Evolutionary conservation across 2,329 filamentous ascomycete genomes (phyloP).

Genomic region (Talaromyces verruculosus): DNA sequence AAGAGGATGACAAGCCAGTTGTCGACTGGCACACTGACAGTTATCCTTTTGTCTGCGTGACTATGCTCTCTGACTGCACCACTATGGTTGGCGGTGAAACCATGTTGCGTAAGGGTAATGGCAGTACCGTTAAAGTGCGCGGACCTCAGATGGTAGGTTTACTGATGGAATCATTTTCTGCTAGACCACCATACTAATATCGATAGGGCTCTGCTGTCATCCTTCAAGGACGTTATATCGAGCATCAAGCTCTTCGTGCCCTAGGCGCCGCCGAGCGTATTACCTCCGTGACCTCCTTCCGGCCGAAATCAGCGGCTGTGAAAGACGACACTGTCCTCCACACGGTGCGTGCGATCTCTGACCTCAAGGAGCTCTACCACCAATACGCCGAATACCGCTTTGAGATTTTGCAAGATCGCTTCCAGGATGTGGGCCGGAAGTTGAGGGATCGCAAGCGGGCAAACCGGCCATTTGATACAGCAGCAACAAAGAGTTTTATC

Average conservation of each 20-base stretch:
- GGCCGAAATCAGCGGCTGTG: conserved; percentile 55
- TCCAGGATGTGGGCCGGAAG: conserved; percentile 33
- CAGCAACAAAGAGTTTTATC: conserved; percentile 31
- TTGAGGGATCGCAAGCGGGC: conserved; percentile 36
- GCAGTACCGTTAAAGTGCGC: conserved; percentile 58
- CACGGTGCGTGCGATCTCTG: conserved; percentile 59
- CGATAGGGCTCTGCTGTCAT: conserved; percentile 62
- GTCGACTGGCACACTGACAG: conserved; percentile 66
- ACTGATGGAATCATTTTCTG: neutral
- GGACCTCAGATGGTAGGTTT: conserved; percentile 59
- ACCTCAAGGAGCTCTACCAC: conserved; percentile 59
- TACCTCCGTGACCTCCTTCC: conserved; percentile 65
- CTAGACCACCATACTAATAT: conserved; percentile 5
- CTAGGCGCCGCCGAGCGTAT: conserved; percentile 62
- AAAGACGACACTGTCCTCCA: conserved; percentile 62
- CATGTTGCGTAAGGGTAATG: conserved; percentile 55
- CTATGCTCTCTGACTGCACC: conserved; percentile 64
- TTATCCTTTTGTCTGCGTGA: conserved; percentile 69
- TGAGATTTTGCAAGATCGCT: conserved; percentile 61
- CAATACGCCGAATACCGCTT: conserved; percentile 64
- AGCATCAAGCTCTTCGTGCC: conserved; percentile 62
- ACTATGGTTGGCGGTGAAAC: conserved; percentile 66
- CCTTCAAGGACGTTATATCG: conserved; percentile 67
- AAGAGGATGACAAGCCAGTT: conserved; percentile 54
- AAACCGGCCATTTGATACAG: conserved; percentile 34